Conservation (phyloP, 2,329 filamentous ascomycete genomes). For the Colletotrichum echinochloae region DNA sequence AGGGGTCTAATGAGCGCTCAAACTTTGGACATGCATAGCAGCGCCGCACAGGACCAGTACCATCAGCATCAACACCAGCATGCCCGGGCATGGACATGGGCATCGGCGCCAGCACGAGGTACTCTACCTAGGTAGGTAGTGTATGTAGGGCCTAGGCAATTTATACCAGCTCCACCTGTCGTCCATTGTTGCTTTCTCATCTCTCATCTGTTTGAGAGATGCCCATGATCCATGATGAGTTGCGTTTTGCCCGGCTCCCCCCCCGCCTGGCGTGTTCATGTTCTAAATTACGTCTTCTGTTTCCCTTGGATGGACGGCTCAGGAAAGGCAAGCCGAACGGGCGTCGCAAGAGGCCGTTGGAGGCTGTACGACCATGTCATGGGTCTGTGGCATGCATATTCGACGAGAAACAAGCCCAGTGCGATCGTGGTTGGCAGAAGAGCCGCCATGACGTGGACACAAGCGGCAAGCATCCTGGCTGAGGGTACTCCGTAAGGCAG, state of each 20-base stretch:
- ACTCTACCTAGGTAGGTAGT: not conserved
- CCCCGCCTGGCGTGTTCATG: not conserved
- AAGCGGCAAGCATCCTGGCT: not conserved
- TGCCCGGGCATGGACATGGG: not conserved
- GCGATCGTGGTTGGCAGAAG: too few species aligned
- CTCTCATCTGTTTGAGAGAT: not conserved
- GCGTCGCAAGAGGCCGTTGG: not conserved
- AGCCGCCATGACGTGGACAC: not conserved
- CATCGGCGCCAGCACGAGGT: not conserved
- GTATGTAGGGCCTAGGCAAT: constrained; percentile 3
- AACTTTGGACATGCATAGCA: not conserved
- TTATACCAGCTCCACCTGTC: constrained; percentile 30
- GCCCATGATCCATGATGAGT: not conserved
- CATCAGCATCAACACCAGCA: too few species aligned
- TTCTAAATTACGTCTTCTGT: constrained; percentile 1
- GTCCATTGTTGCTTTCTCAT: constrained; percentile 2
- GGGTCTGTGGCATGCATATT: not conserved
- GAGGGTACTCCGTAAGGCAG: not conserved
- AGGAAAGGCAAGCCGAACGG: not conserved
- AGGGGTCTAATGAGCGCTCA: constrained; percentile 26
- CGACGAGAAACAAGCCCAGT: not conserved
- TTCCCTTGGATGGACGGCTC: not conserved
- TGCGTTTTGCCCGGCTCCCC: not conserved
- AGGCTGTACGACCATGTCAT: not conserved
- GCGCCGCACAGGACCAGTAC: not conserved